Evolutionary conservation across 306 rosid species (phyloP).

Genomic region (Lathyrus sativus): DNA sequence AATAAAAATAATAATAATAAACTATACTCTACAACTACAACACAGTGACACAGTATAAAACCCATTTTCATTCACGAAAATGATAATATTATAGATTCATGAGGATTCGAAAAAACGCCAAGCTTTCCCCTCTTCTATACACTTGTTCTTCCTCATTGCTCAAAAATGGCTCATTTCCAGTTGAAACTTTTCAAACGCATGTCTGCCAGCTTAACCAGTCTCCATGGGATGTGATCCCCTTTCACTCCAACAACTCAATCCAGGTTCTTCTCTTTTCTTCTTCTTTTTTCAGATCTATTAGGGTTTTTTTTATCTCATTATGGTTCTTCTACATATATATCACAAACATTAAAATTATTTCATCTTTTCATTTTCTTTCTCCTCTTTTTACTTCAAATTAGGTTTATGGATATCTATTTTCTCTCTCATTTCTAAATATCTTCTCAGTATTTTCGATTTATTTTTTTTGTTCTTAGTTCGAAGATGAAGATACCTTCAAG

Average conservation of each 20-base stretch:
- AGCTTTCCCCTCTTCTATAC: conserved; percentile 58
- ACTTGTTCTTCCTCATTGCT: conserved; percentile 36
- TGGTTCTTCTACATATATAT: conserved; percentile 43
- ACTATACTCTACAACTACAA: no score
- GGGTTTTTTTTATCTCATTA: conserved; percentile 26
- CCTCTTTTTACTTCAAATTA: conserved; percentile 42
- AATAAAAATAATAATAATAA: not conserved
- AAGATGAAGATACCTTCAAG: conserved; percentile 45
- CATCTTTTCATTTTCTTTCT: not conserved
- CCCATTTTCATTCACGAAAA: not conserved
- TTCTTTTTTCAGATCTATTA: conserved; percentile 48
- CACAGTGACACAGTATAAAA: conserved; percentile 9
- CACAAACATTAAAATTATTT: conserved; percentile 42
- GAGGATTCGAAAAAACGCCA: conserved; percentile 89
- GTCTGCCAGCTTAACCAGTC: conserved; percentile 83
- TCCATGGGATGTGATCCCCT: conserved; percentile 84
- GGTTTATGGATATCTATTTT: conserved; percentile 39
- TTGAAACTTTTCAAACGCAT: conserved; percentile 49
- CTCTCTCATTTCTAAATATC: conserved; percentile 36
- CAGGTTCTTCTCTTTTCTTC: conserved; percentile 47
- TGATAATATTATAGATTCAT: conserved; percentile 1
- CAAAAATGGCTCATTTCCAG: conserved; percentile 42
- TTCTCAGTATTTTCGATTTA: conserved; percentile 20
- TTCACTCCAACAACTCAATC: conserved; percentile 45
- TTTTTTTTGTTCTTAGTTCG: conserved; percentile 43